Evolutionary conservation across 1,139 yeast species (phyloP), one percentile per base, ranked within the genome.

Genomic region (Geotrichum candidum): DNA sequence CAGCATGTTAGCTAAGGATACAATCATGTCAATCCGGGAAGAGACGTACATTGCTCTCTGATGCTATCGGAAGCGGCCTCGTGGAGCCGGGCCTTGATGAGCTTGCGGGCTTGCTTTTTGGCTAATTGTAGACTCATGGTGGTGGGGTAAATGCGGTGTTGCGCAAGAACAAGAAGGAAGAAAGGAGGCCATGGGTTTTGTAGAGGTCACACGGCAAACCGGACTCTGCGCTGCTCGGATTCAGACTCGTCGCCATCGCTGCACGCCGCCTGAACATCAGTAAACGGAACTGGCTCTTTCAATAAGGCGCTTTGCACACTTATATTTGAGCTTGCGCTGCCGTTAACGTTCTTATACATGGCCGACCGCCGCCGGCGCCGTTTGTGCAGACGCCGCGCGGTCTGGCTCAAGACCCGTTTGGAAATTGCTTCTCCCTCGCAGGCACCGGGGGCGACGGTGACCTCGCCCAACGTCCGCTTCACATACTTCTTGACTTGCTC

Each of bases 71-170:
- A 45, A 6, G 68, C 53, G 11, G 70, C 51, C 0, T 45, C 45
- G 1, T 59, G 54, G 53, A 73, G 63, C 18, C 56, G 57, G 10
- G 51, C 51, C 35, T 64, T 62, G 13, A 72, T 65, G 11, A 64
- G 46, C 48, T 66, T 63, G 23, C 75, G 65, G 27, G 71, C 61
- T 5, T 65, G 64, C 56, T 64, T 64, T 54, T 73, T 73, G n/a
- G 69, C 58, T 35, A 51, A 31, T 51, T 51, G 53, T 23, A 56
- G 31, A 33, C 54, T 13, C 48, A 18, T 54, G 13, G 33, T 41
- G 31, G 51, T 51, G 50, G 6, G 51, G 41, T 41, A 13, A 38
- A 27, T 45, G 31, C 9, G 18, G 27, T 56, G 52, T 51, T 33
- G n/a, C 13, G n/a, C 27, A 45, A 13, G 29, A 33, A 57, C 25